Conservation (phyloP, 371 early-diverging fungal genomes). For the Polyrhizophydium stewartii region DNA sequence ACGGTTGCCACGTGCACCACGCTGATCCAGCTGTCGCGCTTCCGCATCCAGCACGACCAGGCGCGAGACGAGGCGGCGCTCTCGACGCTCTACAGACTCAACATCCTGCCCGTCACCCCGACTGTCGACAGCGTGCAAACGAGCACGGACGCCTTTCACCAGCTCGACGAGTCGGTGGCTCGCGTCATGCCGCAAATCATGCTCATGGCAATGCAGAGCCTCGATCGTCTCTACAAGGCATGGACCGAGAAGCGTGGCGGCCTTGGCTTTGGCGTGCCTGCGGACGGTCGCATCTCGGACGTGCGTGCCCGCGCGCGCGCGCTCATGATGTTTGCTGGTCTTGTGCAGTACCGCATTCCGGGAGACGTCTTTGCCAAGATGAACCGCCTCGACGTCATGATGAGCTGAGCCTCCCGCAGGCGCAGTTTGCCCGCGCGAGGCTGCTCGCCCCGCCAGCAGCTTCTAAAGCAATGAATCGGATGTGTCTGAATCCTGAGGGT, state of each 20-base stretch:
- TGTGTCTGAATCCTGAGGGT: too few relatives aligned
- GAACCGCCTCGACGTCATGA: constrained; percentile 67
- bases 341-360: constrained; percentile 78
- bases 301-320: constrained; percentile 47
- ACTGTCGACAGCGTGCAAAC: constrained; percentile 53
- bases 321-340: constrained; percentile 74
- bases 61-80: constrained; percentile 51
- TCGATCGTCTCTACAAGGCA: constrained; percentile 36
- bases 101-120: constrained; percentile 60
- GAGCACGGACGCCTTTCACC: constrained; percentile 59
- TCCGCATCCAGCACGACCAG: constrained; percentile 47
- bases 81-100: constrained; percentile 40
- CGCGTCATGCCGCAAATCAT: constrained; percentile 75
- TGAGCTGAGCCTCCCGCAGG: constrained; percentile 35
- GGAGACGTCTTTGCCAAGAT: constrained; percentile 71
- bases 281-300: constrained; percentile 1
- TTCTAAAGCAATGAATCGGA: too few relatives aligned
- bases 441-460: too few relatives aligned
- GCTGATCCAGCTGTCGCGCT: constrained; percentile 54
- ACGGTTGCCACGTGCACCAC: constrained; percentile 45
- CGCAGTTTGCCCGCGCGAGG: not conserved
- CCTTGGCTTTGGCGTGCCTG: too few relatives aligned
- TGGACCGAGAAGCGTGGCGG: constrained; percentile 13
- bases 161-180: constrained; percentile 63
- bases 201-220: constrained; percentile 63